Percentiles rank a stretch among this genome's conserved stretches.
Conservation (phyloP, 495 filamentous ascomycete genomes). For the Haplographium delicatum region DNA sequence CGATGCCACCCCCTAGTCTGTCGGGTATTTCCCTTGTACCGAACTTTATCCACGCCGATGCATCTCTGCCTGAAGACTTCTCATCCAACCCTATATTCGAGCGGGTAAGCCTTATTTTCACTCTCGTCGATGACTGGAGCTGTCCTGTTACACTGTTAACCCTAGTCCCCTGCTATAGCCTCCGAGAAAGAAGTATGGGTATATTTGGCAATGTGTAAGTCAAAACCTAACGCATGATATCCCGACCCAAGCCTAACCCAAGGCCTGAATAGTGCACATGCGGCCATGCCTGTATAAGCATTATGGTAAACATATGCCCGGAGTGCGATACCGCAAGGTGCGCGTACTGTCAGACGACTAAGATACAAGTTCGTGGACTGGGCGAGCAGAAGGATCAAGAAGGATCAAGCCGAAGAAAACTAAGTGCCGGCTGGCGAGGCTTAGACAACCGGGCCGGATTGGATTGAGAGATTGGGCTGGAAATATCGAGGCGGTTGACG, state of each 20-base stretch:
- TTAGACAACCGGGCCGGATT: neutral
- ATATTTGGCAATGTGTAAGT: conserved; percentile 10
- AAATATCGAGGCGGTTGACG: neutral
- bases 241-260: neutral
- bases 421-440: neutral
- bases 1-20: too few species aligned
- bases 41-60: too few species aligned
- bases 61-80: too few species aligned
- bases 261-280: neutral
- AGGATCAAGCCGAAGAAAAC: neutral
- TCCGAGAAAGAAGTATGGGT: conserved; percentile 23
- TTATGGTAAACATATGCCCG: neutral
- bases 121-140: too few species aligned
- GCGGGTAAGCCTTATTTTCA: too few species aligned
- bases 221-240: neutral
- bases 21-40: too few species aligned
- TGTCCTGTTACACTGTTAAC: too few species aligned
- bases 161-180: conserved; percentile 18
- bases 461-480: neutral
- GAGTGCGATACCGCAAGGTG: neutral
- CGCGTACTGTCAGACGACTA: neutral
- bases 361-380: neutral
- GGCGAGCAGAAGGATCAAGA: neutral
- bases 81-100: too few species aligned
- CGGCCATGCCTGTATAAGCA: conserved; percentile 1